Evolutionary conservation across 1,284 basidiomycete genomes (phyloP).

Genomic region (Apiotrichum brassicae): DNA sequence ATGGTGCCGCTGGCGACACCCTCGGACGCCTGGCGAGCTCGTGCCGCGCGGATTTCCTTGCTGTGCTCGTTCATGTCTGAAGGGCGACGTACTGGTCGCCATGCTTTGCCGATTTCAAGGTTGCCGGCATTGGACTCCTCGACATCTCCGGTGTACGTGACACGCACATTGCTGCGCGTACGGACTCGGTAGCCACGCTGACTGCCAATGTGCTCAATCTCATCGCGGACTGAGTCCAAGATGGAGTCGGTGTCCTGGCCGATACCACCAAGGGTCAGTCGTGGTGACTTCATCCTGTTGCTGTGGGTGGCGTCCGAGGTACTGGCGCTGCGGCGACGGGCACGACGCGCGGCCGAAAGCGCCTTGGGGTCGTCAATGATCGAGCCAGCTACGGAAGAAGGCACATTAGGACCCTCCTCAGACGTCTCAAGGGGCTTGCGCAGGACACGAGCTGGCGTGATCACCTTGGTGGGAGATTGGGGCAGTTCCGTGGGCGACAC

Average conservation of each 20-base stretch:
- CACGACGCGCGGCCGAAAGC: conserved; percentile 16
- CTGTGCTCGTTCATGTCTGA: conserved; percentile 96
- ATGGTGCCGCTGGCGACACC: conserved; percentile 83
- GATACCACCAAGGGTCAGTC: conserved; percentile 36
- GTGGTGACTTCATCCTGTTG: conserved; percentile 20
- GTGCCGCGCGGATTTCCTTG: conserved; percentile 74
- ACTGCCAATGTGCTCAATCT: conserved; percentile 34
- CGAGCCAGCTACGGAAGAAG: conserved; percentile 6
- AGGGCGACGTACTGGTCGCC: conserved; percentile 77
- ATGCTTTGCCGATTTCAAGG: conserved; percentile 72
- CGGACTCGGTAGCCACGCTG: conserved; percentile 59
- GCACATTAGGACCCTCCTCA: neutral
- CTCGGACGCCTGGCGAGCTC: conserved; percentile 60
- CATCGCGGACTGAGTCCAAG: conserved; percentile 40
- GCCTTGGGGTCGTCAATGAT: conserved; percentile 7
- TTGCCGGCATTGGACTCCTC: conserved; percentile 64
- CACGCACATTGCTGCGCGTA: conserved; percentile 64
- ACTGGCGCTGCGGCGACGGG: conserved; percentile 38
- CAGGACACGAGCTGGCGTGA: conserved; percentile 11
- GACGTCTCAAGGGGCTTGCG: conserved; percentile 1
- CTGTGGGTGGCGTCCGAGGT: conserved; percentile 31
- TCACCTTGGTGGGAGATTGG: conserved; percentile 7
- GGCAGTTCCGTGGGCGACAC: neutral
- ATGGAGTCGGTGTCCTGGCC: conserved; percentile 35
- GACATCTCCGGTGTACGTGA: conserved; percentile 62